Evolutionary conservation across 345 rosid genomes (phyloP).

Genomic region (Combretum micranthum): DNA sequence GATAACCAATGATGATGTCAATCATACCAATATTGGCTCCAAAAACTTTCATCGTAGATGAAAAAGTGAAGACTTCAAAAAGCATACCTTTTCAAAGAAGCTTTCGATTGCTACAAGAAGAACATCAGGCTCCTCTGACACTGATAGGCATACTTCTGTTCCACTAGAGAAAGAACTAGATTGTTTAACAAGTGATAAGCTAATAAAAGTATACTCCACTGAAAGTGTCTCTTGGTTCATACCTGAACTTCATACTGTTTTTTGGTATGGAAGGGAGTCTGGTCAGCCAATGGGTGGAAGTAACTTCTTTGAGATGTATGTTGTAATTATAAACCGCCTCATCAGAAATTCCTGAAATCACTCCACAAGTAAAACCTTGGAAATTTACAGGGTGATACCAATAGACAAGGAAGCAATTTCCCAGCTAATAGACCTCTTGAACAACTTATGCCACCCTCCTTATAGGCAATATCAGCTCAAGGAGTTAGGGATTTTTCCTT

Average conservation of each 20-base stretch:
- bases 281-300: conserved; percentile 30
- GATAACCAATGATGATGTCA: no score
- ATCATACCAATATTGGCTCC: no score
- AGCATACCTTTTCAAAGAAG: conserved; percentile 64
- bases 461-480: no score
- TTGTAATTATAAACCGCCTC: conserved; percentile 44
- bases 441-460: no score
- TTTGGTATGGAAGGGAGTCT: conserved; percentile 66
- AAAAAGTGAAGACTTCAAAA: neutral
- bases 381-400: neutral
- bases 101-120: conserved; percentile 30
- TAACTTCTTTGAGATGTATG: conserved; percentile 47
- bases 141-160: conserved; percentile 54
- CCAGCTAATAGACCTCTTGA: no score
- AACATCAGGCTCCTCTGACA: conserved; percentile 39
- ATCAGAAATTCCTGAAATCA: conserved; percentile 53
- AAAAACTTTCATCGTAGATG: neutral
- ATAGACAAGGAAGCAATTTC: neutral
- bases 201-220: conserved; percentile 1
- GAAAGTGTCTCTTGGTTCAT: conserved; percentile 10
- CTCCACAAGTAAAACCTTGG: neutral
- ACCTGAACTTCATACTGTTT: conserved; percentile 73
- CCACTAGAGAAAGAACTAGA: conserved; percentile 41
- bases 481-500: no score
- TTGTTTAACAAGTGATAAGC: conserved; percentile 1